These are phyloP conservation scores for Micractinium sp. DNA, from an alignment of 139 green algal genomes.

Conservation along the genomic window DNA sequence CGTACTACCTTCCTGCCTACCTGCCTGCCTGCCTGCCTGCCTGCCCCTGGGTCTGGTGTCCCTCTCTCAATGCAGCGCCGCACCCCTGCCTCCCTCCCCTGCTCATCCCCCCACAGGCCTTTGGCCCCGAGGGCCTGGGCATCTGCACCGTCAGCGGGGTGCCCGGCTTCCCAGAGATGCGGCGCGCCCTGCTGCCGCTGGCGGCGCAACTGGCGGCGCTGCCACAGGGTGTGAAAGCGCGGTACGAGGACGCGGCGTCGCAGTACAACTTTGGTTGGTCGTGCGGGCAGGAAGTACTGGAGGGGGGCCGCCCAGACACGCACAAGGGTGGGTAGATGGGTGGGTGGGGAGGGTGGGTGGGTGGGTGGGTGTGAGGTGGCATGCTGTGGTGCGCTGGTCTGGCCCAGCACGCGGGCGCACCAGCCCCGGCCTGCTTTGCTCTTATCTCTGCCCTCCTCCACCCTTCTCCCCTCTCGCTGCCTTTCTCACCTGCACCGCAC, in stretches of 20 bases:
- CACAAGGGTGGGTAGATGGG: slow-evolving; percentile 46
- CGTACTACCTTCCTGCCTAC: no score
- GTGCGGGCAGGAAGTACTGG: slow-evolving; percentile 71
- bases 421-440: not conserved
- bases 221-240: slow-evolving; percentile 30
- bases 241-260: slow-evolving; percentile 58
- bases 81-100: not conserved
- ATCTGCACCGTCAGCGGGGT: slow-evolving; percentile 63
- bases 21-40: no score
- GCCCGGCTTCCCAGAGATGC: slow-evolving; percentile 42
- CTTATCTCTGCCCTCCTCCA: no score
- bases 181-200: slow-evolving; percentile 62
- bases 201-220: slow-evolving; percentile 63
- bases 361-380: not conserved
- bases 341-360: no score
- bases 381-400: not conserved
- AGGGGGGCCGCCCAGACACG: slow-evolving; percentile 58
- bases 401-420: not conserved
- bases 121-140: slow-evolving; percentile 63
- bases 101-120: slow-evolving; percentile 50
- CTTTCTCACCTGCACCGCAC: no score
- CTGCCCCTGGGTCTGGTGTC: no score
- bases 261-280: slow-evolving; percentile 79
- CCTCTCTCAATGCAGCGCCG: no score
- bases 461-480: no score